Evolutionary conservation across 2,329 filamentous ascomycete species (phyloP), one percentile per base, ranked within the genome.

Genomic region (Aotearoamyces nothofagi): DNA sequence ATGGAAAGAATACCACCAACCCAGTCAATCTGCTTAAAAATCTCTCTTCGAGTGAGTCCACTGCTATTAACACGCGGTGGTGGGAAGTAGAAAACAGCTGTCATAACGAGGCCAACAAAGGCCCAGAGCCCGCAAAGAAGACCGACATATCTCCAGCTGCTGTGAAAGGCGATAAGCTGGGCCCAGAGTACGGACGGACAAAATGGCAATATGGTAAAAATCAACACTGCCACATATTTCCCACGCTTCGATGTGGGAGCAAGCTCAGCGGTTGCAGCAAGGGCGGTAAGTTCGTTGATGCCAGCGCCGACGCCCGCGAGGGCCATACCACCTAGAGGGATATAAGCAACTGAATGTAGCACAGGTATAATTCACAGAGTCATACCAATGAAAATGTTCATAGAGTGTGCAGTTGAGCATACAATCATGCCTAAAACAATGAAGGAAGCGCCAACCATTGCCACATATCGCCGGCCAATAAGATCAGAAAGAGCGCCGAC

Each of bases 211-310:
- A 75, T 73, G 15, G 64, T 69, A 42, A 73, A 62, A 15, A 73
- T 60, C 8, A 76, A 49, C 2, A 63, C 45, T 5, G 65, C 63
- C n/a, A 74, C 66, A 36, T 75, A 75, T 44, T 61, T 63, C 15
- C 38, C 74, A 26, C 76, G 64, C 47, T 77, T 68, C 11, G 63
- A 57, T 12, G 68, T 68, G 2, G 76, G 75, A 1, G 71, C 76
- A 34, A 80, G 59, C 45, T 81, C 75, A 2, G 71, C 69, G 2
- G 73, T 75, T 17, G 64, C 75, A 15, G 75, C 72, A 6, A 81
- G 55, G 4, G 75, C 72, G 5, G 71, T 79, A 17, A 80, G 54
- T 47, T 79, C 74, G 39, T 72, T 73, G 35, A 79, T 63, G 9
- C 75, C 75, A 8, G 73, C 72, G 17, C 74, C 75, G 5, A 69